Percentiles rank a stretch among this genome's conserved stretches.
Evolutionary conservation across 2,329 filamentous ascomycete species (phyloP).

Genomic region (Aspergillus sojae): DNA sequence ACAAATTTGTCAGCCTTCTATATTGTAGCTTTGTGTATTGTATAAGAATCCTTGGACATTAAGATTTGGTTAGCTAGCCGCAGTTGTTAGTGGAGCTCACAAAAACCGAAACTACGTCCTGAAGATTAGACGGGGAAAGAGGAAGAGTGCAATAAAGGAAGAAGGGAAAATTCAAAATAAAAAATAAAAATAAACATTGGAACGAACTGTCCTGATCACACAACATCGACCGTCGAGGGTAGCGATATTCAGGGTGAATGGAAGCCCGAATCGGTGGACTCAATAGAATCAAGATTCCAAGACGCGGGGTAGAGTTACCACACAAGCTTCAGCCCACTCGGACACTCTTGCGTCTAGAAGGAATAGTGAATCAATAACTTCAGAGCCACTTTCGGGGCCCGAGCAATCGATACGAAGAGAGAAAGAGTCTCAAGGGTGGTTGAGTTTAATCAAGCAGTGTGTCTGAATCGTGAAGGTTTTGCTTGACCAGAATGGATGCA

Average conservation of each 20-base stretch:
- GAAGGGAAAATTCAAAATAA: no score
- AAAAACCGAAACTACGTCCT: background rate
- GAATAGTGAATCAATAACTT: background rate
- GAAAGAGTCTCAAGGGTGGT: background rate
- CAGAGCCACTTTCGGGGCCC: background rate
- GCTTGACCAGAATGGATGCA: background rate
- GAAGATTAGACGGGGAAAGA: background rate
- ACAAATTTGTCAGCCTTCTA: background rate
- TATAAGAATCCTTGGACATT: background rate
- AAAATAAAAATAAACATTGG: no score
- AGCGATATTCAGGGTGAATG: background rate
- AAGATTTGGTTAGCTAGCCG: background rate
- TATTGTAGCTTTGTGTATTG: background rate
- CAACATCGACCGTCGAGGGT: background rate
- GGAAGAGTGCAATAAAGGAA: background rate
- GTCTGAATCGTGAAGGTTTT: background rate
- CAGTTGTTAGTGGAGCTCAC: background rate
- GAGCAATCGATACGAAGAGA: background rate
- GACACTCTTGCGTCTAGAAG: background rate
- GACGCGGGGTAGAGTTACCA: slow-evolving; percentile 10
- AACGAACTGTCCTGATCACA: background rate
- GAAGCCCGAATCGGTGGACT: background rate
- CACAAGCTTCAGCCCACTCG: background rate
- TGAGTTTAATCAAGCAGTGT: background rate
- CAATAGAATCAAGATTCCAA: background rate